These are phyloP conservation scores for Magnaporthiopsis rhizophila DNA, from an alignment of 2,329 filamentous ascomycete genomes.

Conservation along the genomic window DNA sequence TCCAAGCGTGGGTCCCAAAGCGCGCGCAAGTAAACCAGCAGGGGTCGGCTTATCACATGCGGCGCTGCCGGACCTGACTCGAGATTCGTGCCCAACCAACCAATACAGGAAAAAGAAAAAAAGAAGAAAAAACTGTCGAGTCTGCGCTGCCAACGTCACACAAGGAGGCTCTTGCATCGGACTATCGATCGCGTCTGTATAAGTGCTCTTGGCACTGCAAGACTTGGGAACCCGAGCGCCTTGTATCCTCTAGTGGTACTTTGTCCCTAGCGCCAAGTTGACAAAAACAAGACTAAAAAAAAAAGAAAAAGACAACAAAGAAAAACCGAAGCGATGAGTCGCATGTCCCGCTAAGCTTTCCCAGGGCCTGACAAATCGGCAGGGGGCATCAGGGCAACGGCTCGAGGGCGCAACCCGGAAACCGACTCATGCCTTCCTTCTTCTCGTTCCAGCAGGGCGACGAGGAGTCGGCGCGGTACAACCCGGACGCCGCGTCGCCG, in stretches of 20 bases:
- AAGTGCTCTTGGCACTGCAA: neutral
- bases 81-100: neutral
- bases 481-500: constrained; percentile 47
- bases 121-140: neutral
- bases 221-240: no score
- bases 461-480: constrained; percentile 43
- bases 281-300: neutral
- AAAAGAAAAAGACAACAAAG: neutral
- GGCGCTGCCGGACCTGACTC: neutral
- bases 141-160: neutral
- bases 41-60: neutral
- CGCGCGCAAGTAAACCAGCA: no score
- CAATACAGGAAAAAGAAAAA: neutral
- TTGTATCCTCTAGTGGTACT: neutral
- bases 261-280: neutral
- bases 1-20: neutral
- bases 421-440: constrained; percentile 48
- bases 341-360: neutral
- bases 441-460: constrained; percentile 60
- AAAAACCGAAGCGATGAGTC: neutral
- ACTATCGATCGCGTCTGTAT: neutral
- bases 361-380: neutral
- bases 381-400: neutral
- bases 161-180: neutral
- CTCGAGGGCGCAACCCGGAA: neutral